phyloP scores from a whole-genome alignment of 805 yeast species.

The Candida incommunis region DNA sequence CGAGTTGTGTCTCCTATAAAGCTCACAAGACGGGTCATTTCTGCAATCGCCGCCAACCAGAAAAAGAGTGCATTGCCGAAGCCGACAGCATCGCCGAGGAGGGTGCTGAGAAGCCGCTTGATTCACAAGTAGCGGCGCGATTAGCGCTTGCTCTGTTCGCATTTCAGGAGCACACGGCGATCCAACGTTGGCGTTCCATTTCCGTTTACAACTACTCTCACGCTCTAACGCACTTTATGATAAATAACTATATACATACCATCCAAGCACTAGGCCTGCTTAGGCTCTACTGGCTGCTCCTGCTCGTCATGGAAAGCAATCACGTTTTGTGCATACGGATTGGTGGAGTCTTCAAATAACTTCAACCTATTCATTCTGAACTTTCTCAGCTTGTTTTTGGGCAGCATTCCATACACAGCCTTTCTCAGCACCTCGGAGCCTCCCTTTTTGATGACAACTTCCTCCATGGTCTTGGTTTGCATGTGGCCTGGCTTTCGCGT shows the following conservation, averaged over 20 bases:
- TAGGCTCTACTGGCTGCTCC: constrained; percentile 16
- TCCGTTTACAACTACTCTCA: neutral
- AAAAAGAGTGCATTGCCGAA: neutral
- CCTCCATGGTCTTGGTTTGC: constrained; percentile 69
- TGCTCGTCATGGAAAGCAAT: constrained; percentile 77
- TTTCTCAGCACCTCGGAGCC: constrained; percentile 70
- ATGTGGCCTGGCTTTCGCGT: constrained; percentile 82
- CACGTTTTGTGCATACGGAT: constrained; percentile 74
- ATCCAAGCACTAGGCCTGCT: neutral
- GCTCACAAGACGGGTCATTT: neutral
- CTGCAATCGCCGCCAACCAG: neutral
- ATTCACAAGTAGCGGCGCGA: neutral
- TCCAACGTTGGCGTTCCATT: too few species aligned
- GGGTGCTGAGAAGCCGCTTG: neutral
- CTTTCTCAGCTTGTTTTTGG: constrained; percentile 74
- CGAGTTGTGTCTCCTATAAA: neutral
- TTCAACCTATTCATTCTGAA: constrained; percentile 71
- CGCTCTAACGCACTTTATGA: neutral
- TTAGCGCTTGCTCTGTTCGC: too few species aligned
- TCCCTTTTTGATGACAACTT: constrained; percentile 63
- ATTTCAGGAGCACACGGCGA: too few species aligned
- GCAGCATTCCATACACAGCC: constrained; percentile 95
- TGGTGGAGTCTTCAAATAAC: constrained; percentile 75
- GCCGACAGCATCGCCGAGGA: neutral
- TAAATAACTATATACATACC: neutral